A percentile compares a stretch with the other conserved stretches of the same genome.
phyloP scores from a whole-genome alignment of 2,329 filamentous ascomycete species.

The Malbranchea zuffiana region DNA sequence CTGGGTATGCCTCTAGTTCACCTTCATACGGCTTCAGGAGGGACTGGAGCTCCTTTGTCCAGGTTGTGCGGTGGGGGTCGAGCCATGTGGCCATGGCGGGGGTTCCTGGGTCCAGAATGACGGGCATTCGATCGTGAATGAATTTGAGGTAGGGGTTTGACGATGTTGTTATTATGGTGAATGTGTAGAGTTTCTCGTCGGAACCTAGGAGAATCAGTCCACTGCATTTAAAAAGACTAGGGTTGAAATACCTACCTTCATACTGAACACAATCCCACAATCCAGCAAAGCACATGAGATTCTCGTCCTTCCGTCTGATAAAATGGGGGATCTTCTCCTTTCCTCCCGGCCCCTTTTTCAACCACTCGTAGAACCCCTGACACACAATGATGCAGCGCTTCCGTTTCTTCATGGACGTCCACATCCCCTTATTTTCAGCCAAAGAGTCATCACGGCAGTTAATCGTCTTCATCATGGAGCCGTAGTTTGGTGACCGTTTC shows the following conservation, averaged over 20 bases:
- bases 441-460: conserved; percentile 91
- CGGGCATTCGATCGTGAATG: conserved; percentile 91
- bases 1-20: conserved; percentile 73
- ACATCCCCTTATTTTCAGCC: conserved; percentile 66
- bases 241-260: conserved; percentile 45
- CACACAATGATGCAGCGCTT: conserved; percentile 82
- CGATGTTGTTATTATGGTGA: conserved; percentile 85
- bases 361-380: conserved; percentile 94
- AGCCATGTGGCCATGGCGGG: conserved; percentile 64
- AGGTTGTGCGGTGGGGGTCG: conserved; percentile 58
- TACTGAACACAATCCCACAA: conserved; percentile 83
- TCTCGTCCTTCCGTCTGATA: conserved; percentile 67
- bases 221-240: background rate
- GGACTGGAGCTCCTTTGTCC: conserved; percentile 66
- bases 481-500: conserved; percentile 68
- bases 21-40: conserved; percentile 70
- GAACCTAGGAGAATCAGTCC: conserved; percentile 35
- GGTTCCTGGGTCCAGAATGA: conserved; percentile 69
- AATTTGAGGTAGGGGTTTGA: conserved; percentile 75
- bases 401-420: conserved; percentile 78
- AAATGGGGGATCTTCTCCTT: conserved; percentile 81
- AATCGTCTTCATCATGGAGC: conserved; percentile 72
- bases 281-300: conserved; percentile 79
- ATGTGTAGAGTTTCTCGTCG: conserved; percentile 67
- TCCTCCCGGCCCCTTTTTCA: conserved; percentile 59